Percentiles rank a stretch among this genome's conserved stretches.
Conservation (phyloP, 768 basidiomycete species). For the Atractiella rhizophila region DNA sequence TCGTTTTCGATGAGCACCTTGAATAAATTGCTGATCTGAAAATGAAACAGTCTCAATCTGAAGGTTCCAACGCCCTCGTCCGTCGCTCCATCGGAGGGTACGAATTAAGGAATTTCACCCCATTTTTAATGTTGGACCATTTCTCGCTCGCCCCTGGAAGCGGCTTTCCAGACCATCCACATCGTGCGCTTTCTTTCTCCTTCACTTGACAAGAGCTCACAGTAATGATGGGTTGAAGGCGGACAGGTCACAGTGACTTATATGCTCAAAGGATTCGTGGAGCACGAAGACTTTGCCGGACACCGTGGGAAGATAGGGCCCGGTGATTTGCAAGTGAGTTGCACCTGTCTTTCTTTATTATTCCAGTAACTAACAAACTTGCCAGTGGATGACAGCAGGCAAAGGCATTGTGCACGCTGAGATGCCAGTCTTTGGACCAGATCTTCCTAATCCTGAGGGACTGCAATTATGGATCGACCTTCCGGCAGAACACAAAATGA, state of each 20-base stretch:
- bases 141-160: slow-evolving; percentile 46
- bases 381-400: neutral
- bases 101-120: slow-evolving; percentile 51
- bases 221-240: slow-evolving; percentile 31
- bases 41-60: no score
- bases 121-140: slow-evolving; percentile 68
- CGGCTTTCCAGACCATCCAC: slow-evolving; percentile 60
- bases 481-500: slow-evolving; percentile 43
- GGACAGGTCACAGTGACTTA: slow-evolving; percentile 34
- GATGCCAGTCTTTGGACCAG: slow-evolving; percentile 57
- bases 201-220: no score
- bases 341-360: neutral
- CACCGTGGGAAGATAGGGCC: slow-evolving; percentile 38
- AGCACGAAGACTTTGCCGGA: slow-evolving; percentile 77
- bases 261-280: slow-evolving; percentile 45
- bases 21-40: no score
- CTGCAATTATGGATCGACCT: slow-evolving; percentile 17
- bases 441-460: slow-evolving; percentile 37
- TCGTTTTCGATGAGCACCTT: no score
- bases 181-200: no score
- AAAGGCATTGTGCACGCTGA: slow-evolving; percentile 14
- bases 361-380: no score
- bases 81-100: slow-evolving; percentile 60
- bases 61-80: slow-evolving; percentile 55
- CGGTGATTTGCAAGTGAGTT: slow-evolving; percentile 36